A percentile compares a stretch with the other conserved stretches of the same genome.
phyloP scores from a whole-genome alignment of 176 grass and related monocot species.

The Rhynchospora tenuis region DNA sequence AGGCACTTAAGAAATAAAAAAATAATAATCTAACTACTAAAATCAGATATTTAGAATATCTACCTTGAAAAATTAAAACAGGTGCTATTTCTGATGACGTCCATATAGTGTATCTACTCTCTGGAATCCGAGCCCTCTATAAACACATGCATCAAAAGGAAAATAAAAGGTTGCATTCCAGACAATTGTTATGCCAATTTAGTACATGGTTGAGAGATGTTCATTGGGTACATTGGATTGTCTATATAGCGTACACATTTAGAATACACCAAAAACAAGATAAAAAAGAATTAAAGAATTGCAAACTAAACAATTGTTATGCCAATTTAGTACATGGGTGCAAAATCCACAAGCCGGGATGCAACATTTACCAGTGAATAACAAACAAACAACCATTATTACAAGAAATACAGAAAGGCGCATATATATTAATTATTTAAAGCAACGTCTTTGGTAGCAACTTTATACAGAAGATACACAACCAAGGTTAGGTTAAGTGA shows the following conservation, averaged over 20 bases:
- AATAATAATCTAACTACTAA: too few species aligned
- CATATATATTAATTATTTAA: neutral
- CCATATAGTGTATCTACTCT: neutral
- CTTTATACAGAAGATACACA: conserved; percentile 19
- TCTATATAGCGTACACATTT: neutral
- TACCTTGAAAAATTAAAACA: too few species aligned
- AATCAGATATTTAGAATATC: too few species aligned
- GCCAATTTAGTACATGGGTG: neutral
- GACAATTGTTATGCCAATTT: neutral
- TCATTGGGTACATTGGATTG: too few species aligned
- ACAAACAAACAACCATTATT: neutral
- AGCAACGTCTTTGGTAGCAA: neutral
- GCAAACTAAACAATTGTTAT: neutral
- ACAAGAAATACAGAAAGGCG: neutral
- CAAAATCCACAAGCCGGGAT: neutral
- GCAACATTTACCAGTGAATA: neutral
- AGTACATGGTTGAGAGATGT: neutral
- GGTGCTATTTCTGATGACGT: neutral
- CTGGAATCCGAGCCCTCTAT: neutral
- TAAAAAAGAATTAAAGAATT: neutral
- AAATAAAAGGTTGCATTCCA: neutral
- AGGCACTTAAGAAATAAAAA: too few species aligned
- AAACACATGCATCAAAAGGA: neutral
- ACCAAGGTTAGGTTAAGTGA: conserved; percentile 15
- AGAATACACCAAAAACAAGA: neutral